A percentile compares a stretch with the other conserved stretches of the same genome.
These are phyloP conservation scores for Jackrogersella multiformis DNA, from an alignment of 495 filamentous ascomycete genomes.

Conservation along the genomic window DNA sequence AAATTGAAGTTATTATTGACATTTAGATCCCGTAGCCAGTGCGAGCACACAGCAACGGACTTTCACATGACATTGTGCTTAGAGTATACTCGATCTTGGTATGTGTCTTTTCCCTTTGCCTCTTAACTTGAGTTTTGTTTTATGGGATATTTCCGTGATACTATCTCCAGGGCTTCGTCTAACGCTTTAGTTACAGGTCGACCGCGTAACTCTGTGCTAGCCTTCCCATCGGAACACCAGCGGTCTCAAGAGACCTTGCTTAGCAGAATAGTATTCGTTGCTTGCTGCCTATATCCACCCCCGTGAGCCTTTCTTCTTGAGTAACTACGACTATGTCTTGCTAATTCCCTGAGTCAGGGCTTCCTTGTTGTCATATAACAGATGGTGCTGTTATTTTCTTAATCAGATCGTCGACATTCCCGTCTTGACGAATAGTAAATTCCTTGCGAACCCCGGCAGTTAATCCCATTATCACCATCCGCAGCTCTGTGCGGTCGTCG, in stretches of 20 bases:
- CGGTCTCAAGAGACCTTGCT: too few relatives aligned
- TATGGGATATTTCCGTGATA: too few relatives aligned
- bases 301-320: not conserved
- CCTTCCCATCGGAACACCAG: too few relatives aligned
- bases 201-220: too few relatives aligned
- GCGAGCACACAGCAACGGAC: not conserved
- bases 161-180: too few relatives aligned
- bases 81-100: not conserved
- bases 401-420: conserved; percentile 11
- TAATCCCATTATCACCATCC: conserved; percentile 7
- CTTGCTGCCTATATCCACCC: too few relatives aligned
- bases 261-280: too few relatives aligned
- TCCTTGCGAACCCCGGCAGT: conserved; percentile 21
- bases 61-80: not conserved
- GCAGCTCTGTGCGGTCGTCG: conserved; percentile 24
- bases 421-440: conserved; percentile 1
- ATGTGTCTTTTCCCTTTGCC: not conserved
- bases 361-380: not conserved
- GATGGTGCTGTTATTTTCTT: not conserved
- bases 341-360: not conserved
- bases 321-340: not conserved
- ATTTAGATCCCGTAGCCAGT: not conserved
- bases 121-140: not conserved
- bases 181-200: not conserved
- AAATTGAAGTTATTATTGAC: not conserved